These are phyloP conservation scores for Zea mays DNA, from an alignment of 176 grass and related monocot species.

Conservation along the genomic window DNA sequence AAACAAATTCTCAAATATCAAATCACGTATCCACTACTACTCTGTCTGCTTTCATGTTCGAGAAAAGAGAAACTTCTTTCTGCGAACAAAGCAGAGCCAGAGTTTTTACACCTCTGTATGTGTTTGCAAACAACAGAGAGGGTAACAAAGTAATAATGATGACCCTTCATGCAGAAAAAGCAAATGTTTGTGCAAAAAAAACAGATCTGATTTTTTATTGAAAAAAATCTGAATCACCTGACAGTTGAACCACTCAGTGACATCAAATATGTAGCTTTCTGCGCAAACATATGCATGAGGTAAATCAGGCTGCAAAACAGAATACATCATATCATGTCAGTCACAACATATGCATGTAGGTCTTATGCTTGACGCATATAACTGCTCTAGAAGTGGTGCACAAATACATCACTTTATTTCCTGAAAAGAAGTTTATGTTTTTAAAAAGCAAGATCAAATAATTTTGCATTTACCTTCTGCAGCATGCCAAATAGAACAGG, in stretches of 20 bases:
- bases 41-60: not conserved
- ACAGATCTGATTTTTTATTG: conserved; percentile 9
- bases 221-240: conserved; percentile 65
- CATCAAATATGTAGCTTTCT: conserved; percentile 89
- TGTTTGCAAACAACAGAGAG: not conserved
- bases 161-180: conserved; percentile 15
- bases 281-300: conserved; percentile 87
- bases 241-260: conserved; percentile 94
- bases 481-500: conserved; percentile 81
- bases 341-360: conserved; percentile 33
- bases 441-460: conserved; percentile 23
- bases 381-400: not conserved
- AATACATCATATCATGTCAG: conserved; percentile 41
- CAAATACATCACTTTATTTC: not conserved
- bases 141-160: not conserved
- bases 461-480: conserved; percentile 59
- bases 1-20: not conserved
- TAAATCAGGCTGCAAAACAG: conserved; percentile 63
- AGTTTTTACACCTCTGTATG: not conserved
- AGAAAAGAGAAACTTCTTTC: not conserved
- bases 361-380: not conserved
- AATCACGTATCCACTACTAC: not conserved
- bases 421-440: conserved; percentile 11
- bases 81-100: not conserved
- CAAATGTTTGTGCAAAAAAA: conserved; percentile 14